Conservation (phyloP, 208 protist species). For the Leishmania braziliensis region DNA sequence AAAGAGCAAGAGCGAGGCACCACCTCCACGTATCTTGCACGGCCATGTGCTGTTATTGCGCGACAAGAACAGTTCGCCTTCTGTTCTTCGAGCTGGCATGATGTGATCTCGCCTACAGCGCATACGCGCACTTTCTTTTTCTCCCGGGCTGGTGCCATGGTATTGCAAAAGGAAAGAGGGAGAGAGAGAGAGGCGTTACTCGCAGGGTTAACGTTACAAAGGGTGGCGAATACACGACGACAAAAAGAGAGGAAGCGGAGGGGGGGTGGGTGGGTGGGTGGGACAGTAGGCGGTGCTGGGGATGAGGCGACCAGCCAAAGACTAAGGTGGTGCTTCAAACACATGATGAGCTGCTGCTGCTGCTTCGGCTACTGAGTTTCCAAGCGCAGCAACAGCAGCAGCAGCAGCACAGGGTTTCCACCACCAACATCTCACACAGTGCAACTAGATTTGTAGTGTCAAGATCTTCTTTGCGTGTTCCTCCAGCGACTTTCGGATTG, state of each 20-base stretch:
- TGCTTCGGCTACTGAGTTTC: neutral
- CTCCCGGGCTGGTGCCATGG: neutral
- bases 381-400: neutral
- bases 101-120: neutral
- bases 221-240: neutral
- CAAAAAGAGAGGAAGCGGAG: neutral
- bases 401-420: neutral
- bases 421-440: neutral
- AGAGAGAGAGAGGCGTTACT: neutral
- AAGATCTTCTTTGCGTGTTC: conserved; percentile 61
- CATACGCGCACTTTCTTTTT: neutral
- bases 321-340: neutral
- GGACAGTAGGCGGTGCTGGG: neutral
- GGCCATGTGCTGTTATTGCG: neutral
- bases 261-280: neutral
- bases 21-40: neutral
- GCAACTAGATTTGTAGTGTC: conserved; percentile 36
- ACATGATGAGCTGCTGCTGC: neutral
- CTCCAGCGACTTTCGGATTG: conserved; percentile 48
- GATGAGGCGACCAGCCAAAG: neutral
- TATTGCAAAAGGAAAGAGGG: neutral
- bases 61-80: neutral
- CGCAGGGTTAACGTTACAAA: neutral
- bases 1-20: neutral
- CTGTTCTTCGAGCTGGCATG: neutral